Conservation (phyloP, 257 asterid species). For the Rauvolfia tetraphylla region DNA sequence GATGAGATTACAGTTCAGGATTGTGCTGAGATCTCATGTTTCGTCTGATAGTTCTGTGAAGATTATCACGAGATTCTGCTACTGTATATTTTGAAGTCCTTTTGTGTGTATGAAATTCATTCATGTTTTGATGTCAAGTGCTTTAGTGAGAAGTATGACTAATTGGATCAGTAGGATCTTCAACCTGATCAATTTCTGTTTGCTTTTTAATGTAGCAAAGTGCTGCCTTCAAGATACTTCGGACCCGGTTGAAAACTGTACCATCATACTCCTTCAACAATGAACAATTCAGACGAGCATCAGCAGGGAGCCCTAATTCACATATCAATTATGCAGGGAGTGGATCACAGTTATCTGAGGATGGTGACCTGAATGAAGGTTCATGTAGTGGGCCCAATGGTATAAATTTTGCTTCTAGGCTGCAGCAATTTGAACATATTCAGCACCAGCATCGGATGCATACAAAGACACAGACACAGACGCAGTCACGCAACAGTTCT, state of each 20-base stretch:
- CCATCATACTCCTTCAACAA: slow-evolving; percentile 79
- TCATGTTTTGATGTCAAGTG: background rate
- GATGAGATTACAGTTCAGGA: background rate
- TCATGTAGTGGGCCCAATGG: slow-evolving; percentile 39
- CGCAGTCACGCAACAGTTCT: slow-evolving; percentile 41
- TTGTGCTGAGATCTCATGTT: background rate
- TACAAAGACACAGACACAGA: slow-evolving; percentile 41
- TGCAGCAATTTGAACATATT: slow-evolving; percentile 70
- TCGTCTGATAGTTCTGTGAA: background rate
- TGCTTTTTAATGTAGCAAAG: slow-evolving; percentile 73
- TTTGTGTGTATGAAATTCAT: background rate
- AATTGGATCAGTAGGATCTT: background rate
- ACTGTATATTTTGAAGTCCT: background rate
- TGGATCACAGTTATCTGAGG: slow-evolving; percentile 49
- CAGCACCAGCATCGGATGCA: slow-evolving; percentile 73
- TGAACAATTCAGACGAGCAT: slow-evolving; percentile 40
- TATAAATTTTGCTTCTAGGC: slow-evolving; percentile 58
- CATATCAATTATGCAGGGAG: slow-evolving; percentile 36
- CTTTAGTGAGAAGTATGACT: background rate
- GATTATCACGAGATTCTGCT: background rate
- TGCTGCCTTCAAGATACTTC: slow-evolving; percentile 86
- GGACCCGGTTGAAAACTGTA: slow-evolving; percentile 85
- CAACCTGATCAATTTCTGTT: background rate
- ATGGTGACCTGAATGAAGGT: slow-evolving; percentile 50
- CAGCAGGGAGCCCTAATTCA: slow-evolving; percentile 42